phyloP scores from a whole-genome alignment of 169 alveolate species.

The Babesia bigemina region DNA sequence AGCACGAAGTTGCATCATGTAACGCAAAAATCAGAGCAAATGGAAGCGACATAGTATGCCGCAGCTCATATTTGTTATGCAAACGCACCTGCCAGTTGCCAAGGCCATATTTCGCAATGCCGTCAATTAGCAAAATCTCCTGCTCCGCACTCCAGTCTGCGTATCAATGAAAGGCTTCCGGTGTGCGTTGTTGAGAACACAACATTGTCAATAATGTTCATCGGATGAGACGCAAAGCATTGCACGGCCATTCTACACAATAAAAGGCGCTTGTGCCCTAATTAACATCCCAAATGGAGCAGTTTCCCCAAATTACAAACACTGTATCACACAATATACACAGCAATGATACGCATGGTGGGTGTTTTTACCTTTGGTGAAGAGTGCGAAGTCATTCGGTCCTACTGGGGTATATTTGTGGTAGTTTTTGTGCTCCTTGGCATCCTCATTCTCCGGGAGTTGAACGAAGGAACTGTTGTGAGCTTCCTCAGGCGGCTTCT shows the following conservation, averaged over 20 bases:
- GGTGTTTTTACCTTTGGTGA: slow-evolving; percentile 48
- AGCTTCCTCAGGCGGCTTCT: slow-evolving; percentile 71
- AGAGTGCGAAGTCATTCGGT: slow-evolving; percentile 82
- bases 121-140: slow-evolving; percentile 86
- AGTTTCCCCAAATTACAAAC: too few species aligned
- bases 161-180: neutral
- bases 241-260: too few species aligned
- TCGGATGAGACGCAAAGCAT: too few species aligned
- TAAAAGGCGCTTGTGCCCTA: too few species aligned
- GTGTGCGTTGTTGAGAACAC: neutral
- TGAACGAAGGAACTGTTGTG: slow-evolving; percentile 48
- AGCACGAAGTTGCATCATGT: too few species aligned
- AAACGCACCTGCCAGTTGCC: slow-evolving; percentile 87
- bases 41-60: too few species aligned
- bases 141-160: slow-evolving; percentile 91
- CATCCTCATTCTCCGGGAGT: slow-evolving; percentile 20
- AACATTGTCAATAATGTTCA: neutral
- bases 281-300: too few species aligned
- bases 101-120: slow-evolving; percentile 87
- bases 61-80: too few species aligned
- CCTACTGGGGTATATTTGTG: slow-evolving; percentile 89
- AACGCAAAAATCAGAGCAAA: too few species aligned
- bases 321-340: too few species aligned
- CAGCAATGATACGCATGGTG: too few species aligned
- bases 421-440: slow-evolving; percentile 76